Base-by-base conservation (phyloP, 805 yeast species). In the Lipomyces yamadae region DNA sequence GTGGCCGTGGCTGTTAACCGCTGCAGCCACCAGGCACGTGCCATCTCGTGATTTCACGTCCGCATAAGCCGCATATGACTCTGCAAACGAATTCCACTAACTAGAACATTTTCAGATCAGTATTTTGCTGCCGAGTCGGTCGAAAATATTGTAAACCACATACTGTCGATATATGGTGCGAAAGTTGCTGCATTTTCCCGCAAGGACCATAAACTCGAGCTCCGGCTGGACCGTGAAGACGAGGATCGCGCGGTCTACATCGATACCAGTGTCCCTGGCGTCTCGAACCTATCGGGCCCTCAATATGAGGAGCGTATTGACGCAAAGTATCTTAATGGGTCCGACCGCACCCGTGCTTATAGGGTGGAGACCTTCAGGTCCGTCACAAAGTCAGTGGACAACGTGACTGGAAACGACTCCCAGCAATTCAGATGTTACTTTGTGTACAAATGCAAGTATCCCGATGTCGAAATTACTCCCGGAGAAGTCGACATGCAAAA, bases 211-310 rank as follows among this genome's bases (percentile, higher is more conserved):
- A 80, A 81, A 69, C 88, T 88, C 29, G 84, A 87, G 71, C 88
- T 94, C 70, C 91, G 88, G 70, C 91, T 92, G 77, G 88, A 88
- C 76, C 84, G 92, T 70, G 93, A 91, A 77, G 84, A 85, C 57
- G 88, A 86, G 18, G 93, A 90, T 76, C 97, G 92, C 75, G 97
- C 97, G 1, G 95, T 92, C 45, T 95, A 90, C 77, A 91, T 94
- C 77, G 97, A 91, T 76, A 87, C 96, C 42, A 82, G 87, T 15
- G 76, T 67, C 18, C 74, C 74, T 42, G 88, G 86, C 62, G 77
- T 78, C 53, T 77, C 85, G 61, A 81, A 79, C 66, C 74, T 79
- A 34, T 78, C 78, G 61, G 74, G 74, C 4, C 67, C 72, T 4
- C 70, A 63, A 35, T 72, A 72, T 48, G 75, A 73, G 60, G 63